Evolutionary conservation across 345 rosid species (phyloP).

Genomic region (Clarkia xantiana): DNA sequence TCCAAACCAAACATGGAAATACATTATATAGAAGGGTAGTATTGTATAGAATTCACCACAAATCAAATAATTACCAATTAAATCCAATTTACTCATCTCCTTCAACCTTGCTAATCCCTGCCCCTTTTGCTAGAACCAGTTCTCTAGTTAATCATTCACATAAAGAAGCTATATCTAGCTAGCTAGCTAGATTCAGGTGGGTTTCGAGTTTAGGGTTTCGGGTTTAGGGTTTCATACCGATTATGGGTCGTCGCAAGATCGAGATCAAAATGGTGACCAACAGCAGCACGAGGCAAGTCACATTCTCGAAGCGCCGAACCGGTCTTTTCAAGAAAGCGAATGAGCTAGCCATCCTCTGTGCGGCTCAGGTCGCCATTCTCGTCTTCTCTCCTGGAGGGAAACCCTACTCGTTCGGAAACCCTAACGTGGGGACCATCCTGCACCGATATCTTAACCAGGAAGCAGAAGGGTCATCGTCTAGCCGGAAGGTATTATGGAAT

Average conservation of each 20-base stretch:
- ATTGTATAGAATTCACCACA: neutral
- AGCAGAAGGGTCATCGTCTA: neutral
- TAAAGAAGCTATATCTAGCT: neutral
- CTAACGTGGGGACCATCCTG: slow-evolving; percentile 30
- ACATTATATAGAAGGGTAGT: neutral
- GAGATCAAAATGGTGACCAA: slow-evolving; percentile 48
- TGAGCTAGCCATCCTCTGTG: slow-evolving; percentile 45
- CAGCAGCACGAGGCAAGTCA: slow-evolving; percentile 45
- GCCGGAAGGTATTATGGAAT: too few relatives aligned
- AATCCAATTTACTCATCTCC: neutral
- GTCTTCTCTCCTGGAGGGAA: slow-evolving; percentile 70
- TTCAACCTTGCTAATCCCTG: too few relatives aligned
- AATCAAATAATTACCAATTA: neutral
- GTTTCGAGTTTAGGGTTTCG: too few relatives aligned
- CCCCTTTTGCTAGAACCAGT: too few relatives aligned
- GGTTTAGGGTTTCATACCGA: neutral
- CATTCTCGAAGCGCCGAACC: slow-evolving; percentile 48
- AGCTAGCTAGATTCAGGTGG: too few relatives aligned
- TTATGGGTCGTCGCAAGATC: slow-evolving; percentile 54
- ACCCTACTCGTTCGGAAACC: slow-evolving; percentile 54
- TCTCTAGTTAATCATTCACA: neutral
- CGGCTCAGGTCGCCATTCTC: slow-evolving; percentile 35
- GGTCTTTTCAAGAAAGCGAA: slow-evolving; percentile 64
- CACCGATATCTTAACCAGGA: slow-evolving; percentile 22
- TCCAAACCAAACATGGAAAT: neutral